phyloP scores from a whole-genome alignment of 2,329 filamentous ascomycete species.

The Colletotrichum acutatum region DNA sequence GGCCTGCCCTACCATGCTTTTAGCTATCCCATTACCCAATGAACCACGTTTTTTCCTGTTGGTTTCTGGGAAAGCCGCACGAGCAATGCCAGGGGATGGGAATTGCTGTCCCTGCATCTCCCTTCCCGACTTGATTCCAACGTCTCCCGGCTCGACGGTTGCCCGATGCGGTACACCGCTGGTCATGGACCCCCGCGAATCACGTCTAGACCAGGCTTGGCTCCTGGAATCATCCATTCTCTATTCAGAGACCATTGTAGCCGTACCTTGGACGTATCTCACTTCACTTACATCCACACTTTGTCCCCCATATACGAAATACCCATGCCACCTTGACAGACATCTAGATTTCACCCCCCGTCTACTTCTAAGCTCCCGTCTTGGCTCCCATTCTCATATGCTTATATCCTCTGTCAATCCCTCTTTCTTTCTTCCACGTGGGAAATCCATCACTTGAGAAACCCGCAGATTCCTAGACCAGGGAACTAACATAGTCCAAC shows the following conservation, averaged over 20 bases:
- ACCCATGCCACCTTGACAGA: background rate
- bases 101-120: background rate
- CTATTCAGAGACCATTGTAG: background rate
- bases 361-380: background rate
- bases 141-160: background rate
- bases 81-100: background rate
- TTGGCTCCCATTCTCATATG: background rate
- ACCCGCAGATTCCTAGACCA: background rate
- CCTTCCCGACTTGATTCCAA: constrained; percentile 19
- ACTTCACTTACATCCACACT: background rate
- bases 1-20: too few species aligned
- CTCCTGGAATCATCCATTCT: constrained; percentile 27
- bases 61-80: background rate
- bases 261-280: background rate
- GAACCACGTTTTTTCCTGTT: background rate
- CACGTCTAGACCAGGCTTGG: constrained; percentile 11
- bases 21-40: background rate
- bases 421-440: background rate
- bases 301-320: background rate
- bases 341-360: background rate
- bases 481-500: background rate
- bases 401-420: too few species aligned
- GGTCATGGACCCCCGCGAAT: background rate
- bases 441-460: background rate
- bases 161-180: constrained; percentile 24